Base-by-base conservation (phyloP, 1,284 basidiomycete species). In the Microstroma glucosiphilum region DNA sequence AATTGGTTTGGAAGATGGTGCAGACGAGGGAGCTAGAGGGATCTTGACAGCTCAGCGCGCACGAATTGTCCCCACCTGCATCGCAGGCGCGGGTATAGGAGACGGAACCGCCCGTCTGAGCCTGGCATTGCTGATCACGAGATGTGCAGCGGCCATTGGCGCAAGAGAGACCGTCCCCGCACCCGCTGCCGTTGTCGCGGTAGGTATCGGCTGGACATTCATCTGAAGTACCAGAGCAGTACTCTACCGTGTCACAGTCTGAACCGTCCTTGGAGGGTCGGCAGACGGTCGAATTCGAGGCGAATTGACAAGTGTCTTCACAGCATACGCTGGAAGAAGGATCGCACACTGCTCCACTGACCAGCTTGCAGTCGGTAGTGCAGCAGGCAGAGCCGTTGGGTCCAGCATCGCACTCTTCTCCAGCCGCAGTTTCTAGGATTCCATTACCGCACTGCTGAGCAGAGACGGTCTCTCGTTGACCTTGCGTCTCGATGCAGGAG, bases 401-500 rank as follows among this genome's bases (percentile, higher is more conserved):
- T 42, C 91, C 91, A 0, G 91, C 91, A 79, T 94, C 91, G 79
- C 92, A 94, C 61, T 93, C 89, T 81, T 93, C 91, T 53, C 89
- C 84, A 12, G 78, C 79, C 6, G 21, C 43, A 17, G 43, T 48
- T 61, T 84, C 83, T 9, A 83, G 71, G 60, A 83, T 82, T 85
- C 72, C 76, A 59, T 77, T 77, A 25, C 76, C 76, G 60, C 76
- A 77, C 63, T 76, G 73, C 56, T 75, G 61, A 7, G 67, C 65
- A 46, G 68, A 69, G 53, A 77, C 60, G 23, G 71, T 75, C 40
- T 70, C 65, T 40, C 71, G 61, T 9, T 53, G 55, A 6, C 68
- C 67, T 7, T 70, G 72, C 17, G 64, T 62, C 40, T 63, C 69
- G 48, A 80, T 60, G 58, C 79, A 80, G 6, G 74, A 74, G 13